These are phyloP conservation scores for Achaetomiella virescens DNA, from an alignment of 495 filamentous ascomycete genomes.

Conservation along the genomic window DNA sequence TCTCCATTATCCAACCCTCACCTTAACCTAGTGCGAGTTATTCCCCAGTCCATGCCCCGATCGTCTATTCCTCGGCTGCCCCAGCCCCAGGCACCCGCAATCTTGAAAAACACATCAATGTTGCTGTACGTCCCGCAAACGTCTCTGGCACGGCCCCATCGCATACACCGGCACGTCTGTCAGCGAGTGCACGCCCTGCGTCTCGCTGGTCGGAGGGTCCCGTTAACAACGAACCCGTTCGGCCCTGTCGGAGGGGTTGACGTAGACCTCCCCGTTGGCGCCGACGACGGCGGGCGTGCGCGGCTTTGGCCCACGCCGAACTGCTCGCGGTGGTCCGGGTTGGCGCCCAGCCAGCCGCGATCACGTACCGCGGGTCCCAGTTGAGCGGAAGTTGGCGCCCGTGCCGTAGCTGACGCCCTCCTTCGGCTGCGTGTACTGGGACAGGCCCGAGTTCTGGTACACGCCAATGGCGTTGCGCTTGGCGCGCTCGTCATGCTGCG, in stretches of 20 bases:
- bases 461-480: constrained; percentile 64
- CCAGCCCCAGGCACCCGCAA: constrained; percentile 62
- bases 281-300: constrained; percentile 48
- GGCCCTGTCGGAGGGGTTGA: constrained; percentile 55
- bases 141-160: constrained; percentile 62
- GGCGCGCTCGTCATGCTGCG: constrained; percentile 51
- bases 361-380: constrained; percentile 71
- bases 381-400: constrained; percentile 60
- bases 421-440: constrained; percentile 53
- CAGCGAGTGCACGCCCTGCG: constrained; percentile 62
- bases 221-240: constrained; percentile 61
- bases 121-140: constrained; percentile 63
- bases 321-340: constrained; percentile 62
- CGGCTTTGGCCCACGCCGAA: constrained; percentile 55
- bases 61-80: constrained; percentile 25
- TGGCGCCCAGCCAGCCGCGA: constrained; percentile 59
- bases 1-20: neutral
- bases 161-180: constrained; percentile 74
- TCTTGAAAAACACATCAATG: constrained; percentile 67
- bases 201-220: constrained; percentile 54
- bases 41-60: neutral
- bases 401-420: constrained; percentile 50
- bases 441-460: constrained; percentile 59
- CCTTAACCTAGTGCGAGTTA: neutral
- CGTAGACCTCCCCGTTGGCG: constrained; percentile 47